Percentiles rank a stretch among this genome's conserved stretches.
phyloP scores from a whole-genome alignment of 148 eudicot genomes.

The Rhododendron kiyosumense region DNA sequence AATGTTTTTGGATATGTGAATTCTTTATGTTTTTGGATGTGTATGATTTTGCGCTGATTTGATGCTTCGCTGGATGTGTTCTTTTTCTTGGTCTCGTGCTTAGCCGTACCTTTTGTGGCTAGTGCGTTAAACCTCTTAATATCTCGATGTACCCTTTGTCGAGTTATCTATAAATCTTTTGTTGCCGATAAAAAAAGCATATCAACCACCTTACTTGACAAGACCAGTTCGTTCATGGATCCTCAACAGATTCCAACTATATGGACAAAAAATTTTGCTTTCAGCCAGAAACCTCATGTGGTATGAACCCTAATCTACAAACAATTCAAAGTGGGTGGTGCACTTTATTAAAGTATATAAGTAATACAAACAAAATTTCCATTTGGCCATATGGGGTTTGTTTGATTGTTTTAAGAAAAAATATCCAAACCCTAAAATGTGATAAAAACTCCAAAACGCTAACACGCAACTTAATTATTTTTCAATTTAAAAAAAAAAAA shows the following conservation, averaged over 20 bases:
- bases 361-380: neutral
- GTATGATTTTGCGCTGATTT: too few species aligned
- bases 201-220: neutral
- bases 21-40: too few species aligned
- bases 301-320: neutral
- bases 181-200: neutral
- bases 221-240: neutral
- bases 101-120: too few species aligned
- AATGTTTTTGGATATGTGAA: too few species aligned
- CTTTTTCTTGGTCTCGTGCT: too few species aligned
- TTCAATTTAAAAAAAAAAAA: neutral
- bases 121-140: too few species aligned
- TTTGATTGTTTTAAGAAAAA: neutral
- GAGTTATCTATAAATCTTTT: too few species aligned
- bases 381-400: neutral
- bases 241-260: slow-evolving; percentile 2
- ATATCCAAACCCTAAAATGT: neutral
- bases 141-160: too few species aligned
- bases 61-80: too few species aligned
- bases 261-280: neutral
- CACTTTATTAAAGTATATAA: neutral
- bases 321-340: neutral
- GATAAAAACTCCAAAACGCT: neutral
- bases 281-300: neutral
- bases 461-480: neutral